Base-by-base conservation (phyloP, 2,329 filamentous ascomycete genomes). In the Pestalotiopsis sp. region DNA sequence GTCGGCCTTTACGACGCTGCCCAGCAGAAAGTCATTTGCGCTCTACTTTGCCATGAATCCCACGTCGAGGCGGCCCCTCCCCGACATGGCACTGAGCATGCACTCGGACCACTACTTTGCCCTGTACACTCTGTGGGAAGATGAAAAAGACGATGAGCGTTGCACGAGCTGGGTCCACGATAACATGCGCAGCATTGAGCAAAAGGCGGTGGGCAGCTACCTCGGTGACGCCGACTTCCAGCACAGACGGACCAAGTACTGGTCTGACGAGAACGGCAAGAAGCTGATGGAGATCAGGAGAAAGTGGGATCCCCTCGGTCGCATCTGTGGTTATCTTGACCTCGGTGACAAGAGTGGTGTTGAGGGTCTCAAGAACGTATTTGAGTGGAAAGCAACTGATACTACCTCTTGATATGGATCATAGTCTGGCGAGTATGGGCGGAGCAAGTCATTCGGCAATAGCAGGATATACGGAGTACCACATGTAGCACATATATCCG, bases 41-140 rank as follows among this genome's bases (percentile, higher is more conserved):
- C 74, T 88, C 11, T 88, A 84, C 80, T 86, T 81, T 71, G 73
- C 81, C 10, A 87, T 88, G 85, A 78, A 77, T 38, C 86, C 86
- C 0, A 80, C 79, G 35, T 84, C 81, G 55, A 75, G 78, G 30
- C 75, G 80, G 3, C 44, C 80, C 6, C 75, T 83, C 44, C 78
- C 80, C 0, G 82, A 84, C 67, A 88, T 88, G 86, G 86, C 86
- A 3, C 75, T 87, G 14, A 84, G 81, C 35, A 81, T 87, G 81
- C 85, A 87, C 66, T 81, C 80, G 0, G 86, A 88, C 70, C 85
- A 88, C 73, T 88, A 88, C 73, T 83, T 88, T 72, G 84, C 85
- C 1, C 66, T 85, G 2, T 88, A 88, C 70, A 78, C 82, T 0
- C 75, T 86, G 1, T 88, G 84, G 81, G 81, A 85, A 62, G 75